Evolutionary conservation across 148 eudicot genomes (phyloP), one percentile per base, ranked within the genome.

Genomic region (Simmondsia chinensis): DNA sequence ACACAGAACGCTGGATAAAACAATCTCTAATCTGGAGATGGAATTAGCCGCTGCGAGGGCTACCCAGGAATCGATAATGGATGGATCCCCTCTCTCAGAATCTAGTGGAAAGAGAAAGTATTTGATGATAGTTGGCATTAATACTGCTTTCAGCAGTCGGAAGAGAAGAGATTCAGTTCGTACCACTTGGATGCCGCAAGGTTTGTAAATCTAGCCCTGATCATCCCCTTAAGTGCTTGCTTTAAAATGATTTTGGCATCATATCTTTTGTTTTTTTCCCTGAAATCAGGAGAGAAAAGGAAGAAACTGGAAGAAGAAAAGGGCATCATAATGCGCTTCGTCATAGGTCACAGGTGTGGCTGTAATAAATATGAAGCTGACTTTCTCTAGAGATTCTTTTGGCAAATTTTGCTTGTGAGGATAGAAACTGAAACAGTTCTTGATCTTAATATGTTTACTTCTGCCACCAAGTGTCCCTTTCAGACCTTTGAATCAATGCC

Each of bases 131-230:
- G 58, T 87, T 20, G 96, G 96, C 18, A 48, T 87, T 33, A 87
- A 87, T 63, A 87, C 96, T 17, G 96, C 96, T 52, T 87, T 87
- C 57, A 87, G 89, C 54, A 83, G 96, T 57, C 70, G 96, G 58
- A 87, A 74, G 61, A 72, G 96, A 60, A 67, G 96, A 70, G 96
- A 87, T 58, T 87, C 96, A 1, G 83, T 87, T 34, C 94, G 96
- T 58, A 80, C 94, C 11, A 87, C 96, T 27, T 87, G 96, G 96
- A 79, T 87, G 88, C 94, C 82, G 38, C 85, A 83, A 83, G 96
- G 96, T 79, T 65, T 29, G 18, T 56, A 10, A 33, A 41, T 15
- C 62, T 32, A 20, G 24, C 46, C 36, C 23, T 33, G 21, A 33
- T 39, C 9, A 7, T 17, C 24, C 13, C 21, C 21, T 28, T 9